A percentile compares a stretch with the other conserved stretches of the same genome.
Conservation (phyloP, 169 alveolate species). For the Cystoisospora suis region DNA sequence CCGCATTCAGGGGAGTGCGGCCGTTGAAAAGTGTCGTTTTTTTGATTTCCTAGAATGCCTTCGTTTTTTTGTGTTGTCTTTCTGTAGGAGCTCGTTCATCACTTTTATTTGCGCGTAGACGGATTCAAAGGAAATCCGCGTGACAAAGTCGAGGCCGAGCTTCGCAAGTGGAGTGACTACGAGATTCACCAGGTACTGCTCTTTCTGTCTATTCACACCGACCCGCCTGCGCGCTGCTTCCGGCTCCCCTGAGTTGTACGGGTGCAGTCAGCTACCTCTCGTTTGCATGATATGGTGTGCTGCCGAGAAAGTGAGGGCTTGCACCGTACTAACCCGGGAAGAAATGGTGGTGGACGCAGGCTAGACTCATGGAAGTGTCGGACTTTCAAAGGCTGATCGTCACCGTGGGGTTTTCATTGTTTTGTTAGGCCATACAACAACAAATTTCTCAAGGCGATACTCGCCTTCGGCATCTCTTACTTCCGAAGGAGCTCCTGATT, state of each 20-base stretch:
- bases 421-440: conserved; percentile 58
- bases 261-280: no score
- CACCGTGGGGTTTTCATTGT: no score
- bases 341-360: no score
- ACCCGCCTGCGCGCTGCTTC: no score
- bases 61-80: neutral
- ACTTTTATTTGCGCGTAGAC: conserved; percentile 49
- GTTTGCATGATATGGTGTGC: no score
- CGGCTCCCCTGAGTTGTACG: no score
- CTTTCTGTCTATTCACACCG: neutral
- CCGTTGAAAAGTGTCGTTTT: neutral
- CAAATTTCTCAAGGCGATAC: conserved; percentile 53
- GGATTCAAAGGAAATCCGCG: conserved; percentile 62
- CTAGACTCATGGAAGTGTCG: no score
- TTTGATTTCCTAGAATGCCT: neutral
- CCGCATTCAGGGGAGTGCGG: no score
- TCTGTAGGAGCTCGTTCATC: conserved; percentile 52
- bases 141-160: conserved; percentile 48
- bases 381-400: no score
- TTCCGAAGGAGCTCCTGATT: conserved; percentile 54
- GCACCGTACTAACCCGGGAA: no score
- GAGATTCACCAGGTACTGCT: conserved; percentile 65
- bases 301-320: no score
- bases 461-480: conserved; percentile 33
- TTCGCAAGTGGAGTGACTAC: conserved; percentile 65